phyloP scores from a whole-genome alignment of 441 rosid genomes.

The Codiaeum variegatum region DNA sequence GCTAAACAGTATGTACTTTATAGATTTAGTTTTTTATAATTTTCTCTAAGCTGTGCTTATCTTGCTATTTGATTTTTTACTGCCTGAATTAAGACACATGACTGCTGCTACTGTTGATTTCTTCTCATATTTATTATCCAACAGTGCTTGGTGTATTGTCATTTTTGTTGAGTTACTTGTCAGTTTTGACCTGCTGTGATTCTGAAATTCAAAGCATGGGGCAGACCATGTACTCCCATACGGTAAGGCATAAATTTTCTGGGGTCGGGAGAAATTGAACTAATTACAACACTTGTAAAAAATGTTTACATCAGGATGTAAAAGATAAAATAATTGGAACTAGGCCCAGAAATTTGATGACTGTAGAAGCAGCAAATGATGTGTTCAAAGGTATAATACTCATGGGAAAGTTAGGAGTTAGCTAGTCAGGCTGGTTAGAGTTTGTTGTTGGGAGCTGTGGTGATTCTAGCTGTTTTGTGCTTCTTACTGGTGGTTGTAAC shows the following conservation, averaged over 20 bases:
- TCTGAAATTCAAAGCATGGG: background rate
- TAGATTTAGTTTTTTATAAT: slow-evolving; percentile 3
- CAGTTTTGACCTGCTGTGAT: slow-evolving; percentile 1
- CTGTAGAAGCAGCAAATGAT: background rate
- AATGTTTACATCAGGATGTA: background rate
- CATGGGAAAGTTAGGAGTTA: background rate
- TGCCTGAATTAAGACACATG: background rate
- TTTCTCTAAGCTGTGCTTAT: background rate
- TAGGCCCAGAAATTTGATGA: background rate
- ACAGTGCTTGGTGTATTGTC: background rate
- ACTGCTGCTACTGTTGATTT: background rate
- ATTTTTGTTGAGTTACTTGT: background rate
- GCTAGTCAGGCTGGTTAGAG: background rate
- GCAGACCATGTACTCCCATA: background rate
- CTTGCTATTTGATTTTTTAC: slow-evolving; percentile 7
- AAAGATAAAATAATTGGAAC: background rate
- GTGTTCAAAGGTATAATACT: background rate
- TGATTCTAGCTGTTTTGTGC: background rate
- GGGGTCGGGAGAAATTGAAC: background rate
- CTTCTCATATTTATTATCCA: background rate
- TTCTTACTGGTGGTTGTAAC: background rate
- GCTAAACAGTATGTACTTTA: slow-evolving; percentile 87
- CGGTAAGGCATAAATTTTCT: background rate
- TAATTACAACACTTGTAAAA: background rate
- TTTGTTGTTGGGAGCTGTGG: background rate